These are phyloP conservation scores for Solanum pennellii DNA, from an alignment of 257 asterid species.

Conservation along the genomic window DNA sequence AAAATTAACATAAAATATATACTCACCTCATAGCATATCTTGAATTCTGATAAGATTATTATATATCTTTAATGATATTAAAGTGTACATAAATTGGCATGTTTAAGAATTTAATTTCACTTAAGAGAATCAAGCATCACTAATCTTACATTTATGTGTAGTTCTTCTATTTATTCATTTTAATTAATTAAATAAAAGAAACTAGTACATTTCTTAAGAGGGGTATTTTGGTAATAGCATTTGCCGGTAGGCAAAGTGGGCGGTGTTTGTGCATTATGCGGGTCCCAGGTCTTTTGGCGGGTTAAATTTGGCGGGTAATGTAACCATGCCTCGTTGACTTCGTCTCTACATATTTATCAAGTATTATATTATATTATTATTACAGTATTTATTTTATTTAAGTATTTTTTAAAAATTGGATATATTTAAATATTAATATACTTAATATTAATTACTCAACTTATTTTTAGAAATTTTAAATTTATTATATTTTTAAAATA, in stretches of 20 bases:
- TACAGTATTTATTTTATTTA: too few relatives aligned
- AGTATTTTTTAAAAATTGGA: too few relatives aligned
- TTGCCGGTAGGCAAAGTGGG: not conserved
- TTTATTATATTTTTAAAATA: too few relatives aligned
- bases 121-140: not conserved
- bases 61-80: not conserved
- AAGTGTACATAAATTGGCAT: not conserved
- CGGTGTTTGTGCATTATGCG: not conserved
- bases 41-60: not conserved
- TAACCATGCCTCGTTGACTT: slow-evolving; percentile 8
- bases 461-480: too few relatives aligned
- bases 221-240: not conserved
- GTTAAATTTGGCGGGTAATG: slow-evolving; percentile 17
- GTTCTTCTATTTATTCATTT: not conserved
- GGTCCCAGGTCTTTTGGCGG: slow-evolving; percentile 10
- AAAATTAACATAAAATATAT: not conserved
- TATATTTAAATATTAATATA: too few relatives aligned
- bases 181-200: too few relatives aligned
- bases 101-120: not conserved
- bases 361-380: too few relatives aligned
- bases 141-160: not conserved
- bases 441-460: too few relatives aligned
- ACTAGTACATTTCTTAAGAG: too few relatives aligned
- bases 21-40: not conserved
- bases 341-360: too few relatives aligned